Conservation (phyloP, 768 basidiomycete species). For the Leucocoprinus birnbaumii region DNA sequence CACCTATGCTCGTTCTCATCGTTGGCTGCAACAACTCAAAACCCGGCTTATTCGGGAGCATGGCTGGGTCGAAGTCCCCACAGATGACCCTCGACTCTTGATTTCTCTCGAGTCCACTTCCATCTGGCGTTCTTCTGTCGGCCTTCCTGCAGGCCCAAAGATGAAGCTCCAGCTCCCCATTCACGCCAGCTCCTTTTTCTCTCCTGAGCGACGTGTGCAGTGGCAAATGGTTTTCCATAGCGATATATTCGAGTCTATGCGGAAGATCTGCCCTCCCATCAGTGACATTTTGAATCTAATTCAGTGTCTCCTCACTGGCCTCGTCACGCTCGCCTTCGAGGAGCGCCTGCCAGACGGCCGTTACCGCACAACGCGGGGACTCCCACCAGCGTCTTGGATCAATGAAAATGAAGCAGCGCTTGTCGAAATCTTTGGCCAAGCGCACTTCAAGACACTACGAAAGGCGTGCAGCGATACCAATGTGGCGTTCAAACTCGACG, state of each 20-base stretch:
- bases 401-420: conserved; percentile 64
- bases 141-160: conserved; percentile 74
- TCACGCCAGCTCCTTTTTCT: conserved; percentile 83
- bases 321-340: conserved; percentile 71
- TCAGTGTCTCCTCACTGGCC: conserved; percentile 71
- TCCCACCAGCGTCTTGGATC: conserved; percentile 79
- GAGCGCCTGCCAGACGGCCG: conserved; percentile 69
- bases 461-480: conserved; percentile 70
- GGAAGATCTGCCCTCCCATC: conserved; percentile 66
- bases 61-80: conserved; percentile 62
- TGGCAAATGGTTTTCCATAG: conserved; percentile 91
- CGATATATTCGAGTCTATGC: conserved; percentile 69
- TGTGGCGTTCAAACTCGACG: conserved; percentile 73
- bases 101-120: conserved; percentile 77
- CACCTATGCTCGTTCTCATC: conserved; percentile 81
- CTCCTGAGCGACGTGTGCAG: conserved; percentile 77
- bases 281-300: conserved; percentile 67
- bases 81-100: conserved; percentile 67
- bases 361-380: conserved; percentile 72
- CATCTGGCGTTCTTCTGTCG: conserved; percentile 73
- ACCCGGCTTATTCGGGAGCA: conserved; percentile 62
- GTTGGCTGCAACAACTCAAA: conserved; percentile 67
- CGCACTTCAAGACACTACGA: conserved; percentile 70
- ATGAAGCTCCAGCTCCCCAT: conserved; percentile 71
- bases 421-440: conserved; percentile 67